These are phyloP conservation scores for Sophora flavescens DNA, from an alignment of 306 rosid species.

Conservation along the genomic window DNA sequence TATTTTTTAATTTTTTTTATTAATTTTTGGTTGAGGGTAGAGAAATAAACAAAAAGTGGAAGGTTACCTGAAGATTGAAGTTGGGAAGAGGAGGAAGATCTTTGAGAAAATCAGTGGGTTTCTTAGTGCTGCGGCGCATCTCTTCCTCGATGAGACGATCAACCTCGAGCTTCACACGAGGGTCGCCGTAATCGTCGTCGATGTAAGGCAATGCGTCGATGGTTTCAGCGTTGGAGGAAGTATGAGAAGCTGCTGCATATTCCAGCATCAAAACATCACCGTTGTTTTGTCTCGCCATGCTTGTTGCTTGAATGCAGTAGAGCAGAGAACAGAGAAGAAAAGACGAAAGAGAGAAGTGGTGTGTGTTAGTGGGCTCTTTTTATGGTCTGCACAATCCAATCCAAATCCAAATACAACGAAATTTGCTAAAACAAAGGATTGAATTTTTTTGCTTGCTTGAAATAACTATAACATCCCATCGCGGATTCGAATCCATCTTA, in stretches of 20 bases:
- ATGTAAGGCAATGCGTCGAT: slow-evolving; percentile 95
- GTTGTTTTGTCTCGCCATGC: slow-evolving; percentile 59
- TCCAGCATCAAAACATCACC: slow-evolving; percentile 80
- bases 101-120: slow-evolving; percentile 89
- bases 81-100: slow-evolving; percentile 88
- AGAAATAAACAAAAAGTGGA: neutral
- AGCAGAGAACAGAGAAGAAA: neutral
- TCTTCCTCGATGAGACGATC: slow-evolving; percentile 91
- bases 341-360: neutral
- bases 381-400: neutral
- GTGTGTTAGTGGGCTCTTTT: neutral
- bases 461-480: no score
- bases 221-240: slow-evolving; percentile 67
- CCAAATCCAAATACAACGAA: neutral
- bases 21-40: neutral
- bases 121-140: slow-evolving; percentile 89
- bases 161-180: slow-evolving; percentile 79
- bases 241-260: slow-evolving; percentile 70
- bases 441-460: no score
- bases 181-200: slow-evolving; percentile 83
- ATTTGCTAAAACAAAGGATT: no score
- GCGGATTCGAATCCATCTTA: no score
- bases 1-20: neutral
- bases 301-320: neutral
- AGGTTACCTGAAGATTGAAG: slow-evolving; percentile 67